phyloP scores from a whole-genome alignment of 371 early-diverging fungal species.

The Polyrhizophydium stewartii region DNA sequence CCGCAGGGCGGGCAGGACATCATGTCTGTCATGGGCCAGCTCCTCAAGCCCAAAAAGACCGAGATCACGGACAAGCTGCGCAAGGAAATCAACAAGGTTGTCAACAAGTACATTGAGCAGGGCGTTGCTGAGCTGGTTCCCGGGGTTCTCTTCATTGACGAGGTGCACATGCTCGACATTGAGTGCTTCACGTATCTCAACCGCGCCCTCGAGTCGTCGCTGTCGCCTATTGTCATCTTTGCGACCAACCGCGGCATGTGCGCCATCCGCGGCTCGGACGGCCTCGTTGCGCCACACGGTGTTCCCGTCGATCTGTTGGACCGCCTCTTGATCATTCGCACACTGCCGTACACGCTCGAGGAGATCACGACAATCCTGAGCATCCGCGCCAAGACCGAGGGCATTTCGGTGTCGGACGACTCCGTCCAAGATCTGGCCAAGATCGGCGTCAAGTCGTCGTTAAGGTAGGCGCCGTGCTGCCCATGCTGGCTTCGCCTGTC shows the following conservation, averaged over 20 bases:
- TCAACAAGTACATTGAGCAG: constrained; percentile 98
- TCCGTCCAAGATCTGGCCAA: constrained; percentile 76
- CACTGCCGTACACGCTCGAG: constrained; percentile 83
- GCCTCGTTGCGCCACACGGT: constrained; percentile 88
- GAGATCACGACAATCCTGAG: constrained; percentile 89
- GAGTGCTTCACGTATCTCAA: constrained; percentile 99
- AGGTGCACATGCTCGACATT: constrained; percentile 98
- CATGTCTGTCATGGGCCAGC: constrained; percentile 95
- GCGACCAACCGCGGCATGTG: constrained; percentile 97
- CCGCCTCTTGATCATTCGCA: constrained; percentile 92
- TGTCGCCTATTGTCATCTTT: constrained; percentile 97
- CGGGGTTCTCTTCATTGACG: constrained; percentile 97
- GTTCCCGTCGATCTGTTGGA: constrained; percentile 97
- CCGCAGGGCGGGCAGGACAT: constrained; percentile 96
- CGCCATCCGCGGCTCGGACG: constrained; percentile 90
- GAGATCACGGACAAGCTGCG: constrained; percentile 97
- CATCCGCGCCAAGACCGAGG: constrained; percentile 89
- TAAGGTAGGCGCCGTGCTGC: constrained; percentile 31
- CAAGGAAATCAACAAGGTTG: constrained; percentile 97
- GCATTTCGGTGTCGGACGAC: constrained; percentile 67
- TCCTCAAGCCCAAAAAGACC: constrained; percentile 96
- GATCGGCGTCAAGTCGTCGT: constrained; percentile 76
- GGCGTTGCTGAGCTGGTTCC: constrained; percentile 97
- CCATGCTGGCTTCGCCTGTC: neutral
- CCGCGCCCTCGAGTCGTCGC: constrained; percentile 89